Base-by-base conservation (phyloP, 2,329 filamentous ascomycete species). In the Diaporthe citriasiana region DNA sequence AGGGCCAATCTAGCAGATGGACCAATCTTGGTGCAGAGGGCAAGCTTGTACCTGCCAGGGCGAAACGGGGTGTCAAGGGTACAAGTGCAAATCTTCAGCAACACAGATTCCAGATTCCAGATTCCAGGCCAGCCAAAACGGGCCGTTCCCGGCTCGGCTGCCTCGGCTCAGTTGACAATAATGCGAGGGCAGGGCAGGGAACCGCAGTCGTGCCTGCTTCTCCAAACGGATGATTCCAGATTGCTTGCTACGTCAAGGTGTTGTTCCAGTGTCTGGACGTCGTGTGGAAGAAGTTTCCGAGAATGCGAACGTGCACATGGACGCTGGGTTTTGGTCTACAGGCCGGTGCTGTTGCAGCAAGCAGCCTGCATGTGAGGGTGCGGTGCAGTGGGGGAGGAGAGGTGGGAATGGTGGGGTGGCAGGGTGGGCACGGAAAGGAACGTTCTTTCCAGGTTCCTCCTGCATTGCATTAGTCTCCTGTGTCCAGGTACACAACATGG, bases 81-180 rank as follows among this genome's bases (percentile, higher is more conserved):
- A 71, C 69, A 68, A 68, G 19, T 66, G 27, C 60, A 66, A 57
- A 51, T 66, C 45, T 66, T 30, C 19, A 30, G 57, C 38, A 27
- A 25, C 35, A 42, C 35, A 60, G 10, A 30, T 10, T 38, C 25
- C 27, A 50, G 27, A 50, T 35, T 13, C 33, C 50, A 22, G 35
- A 47, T 13, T 30, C 55, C 27, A 57, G 53, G n/a, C 68, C 53
- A 50, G 56, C 42, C 69, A 60, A 60, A 60, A 51, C 69, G 69
- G 69, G 55, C 69, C 69, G 69, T 60, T 71, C 69, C 69, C 47
- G 69, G 22, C 56, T 71, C 69, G 69, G 56, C 69, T 57, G 55
- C 55, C 42, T 71, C 55, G 55, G 35, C 47, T 12, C 55, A 60
- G 13, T 40, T 8, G 33, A 30, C 33, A 38, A 33, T 40, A 22